phyloP scores from a whole-genome alignment of 192 early-diverging fungal genomes.

The Backusella morwellensis region DNA sequence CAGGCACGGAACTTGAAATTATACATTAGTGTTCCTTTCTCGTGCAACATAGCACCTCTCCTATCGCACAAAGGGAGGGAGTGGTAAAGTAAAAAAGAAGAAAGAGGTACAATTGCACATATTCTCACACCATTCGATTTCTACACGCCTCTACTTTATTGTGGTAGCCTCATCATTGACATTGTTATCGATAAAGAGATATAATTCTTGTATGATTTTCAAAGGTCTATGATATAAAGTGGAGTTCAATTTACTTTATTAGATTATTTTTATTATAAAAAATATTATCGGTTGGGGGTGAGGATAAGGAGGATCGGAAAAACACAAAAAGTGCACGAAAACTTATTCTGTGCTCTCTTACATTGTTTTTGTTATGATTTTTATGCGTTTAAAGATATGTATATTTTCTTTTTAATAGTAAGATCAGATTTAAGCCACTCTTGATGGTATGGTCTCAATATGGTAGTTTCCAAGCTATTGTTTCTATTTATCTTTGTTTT shows the following conservation, averaged over 20 bases:
- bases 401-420: background rate
- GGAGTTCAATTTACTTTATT: conserved; percentile 2
- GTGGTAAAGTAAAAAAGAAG: background rate
- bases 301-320: background rate
- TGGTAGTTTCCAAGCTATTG: background rate
- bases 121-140: conserved; percentile 1
- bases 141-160: background rate
- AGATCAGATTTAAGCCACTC: background rate
- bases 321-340: background rate
- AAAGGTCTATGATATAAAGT: background rate
- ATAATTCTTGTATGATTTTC: background rate
- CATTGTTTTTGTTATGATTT: background rate
- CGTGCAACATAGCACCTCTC: background rate
- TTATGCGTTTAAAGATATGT: background rate
- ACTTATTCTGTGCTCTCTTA: background rate
- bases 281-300: background rate
- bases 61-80: background rate
- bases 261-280: background rate
- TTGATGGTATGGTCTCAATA: background rate
- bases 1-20: background rate
- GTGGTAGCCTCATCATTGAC: background rate
- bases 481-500: background rate
- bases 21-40: conserved; percentile 6
- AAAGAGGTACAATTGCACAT: background rate
- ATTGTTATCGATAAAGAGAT: background rate